These are phyloP conservation scores for Monosporozyma servazzii DNA, from an alignment of 805 yeast genomes.

Conservation along the genomic window DNA sequence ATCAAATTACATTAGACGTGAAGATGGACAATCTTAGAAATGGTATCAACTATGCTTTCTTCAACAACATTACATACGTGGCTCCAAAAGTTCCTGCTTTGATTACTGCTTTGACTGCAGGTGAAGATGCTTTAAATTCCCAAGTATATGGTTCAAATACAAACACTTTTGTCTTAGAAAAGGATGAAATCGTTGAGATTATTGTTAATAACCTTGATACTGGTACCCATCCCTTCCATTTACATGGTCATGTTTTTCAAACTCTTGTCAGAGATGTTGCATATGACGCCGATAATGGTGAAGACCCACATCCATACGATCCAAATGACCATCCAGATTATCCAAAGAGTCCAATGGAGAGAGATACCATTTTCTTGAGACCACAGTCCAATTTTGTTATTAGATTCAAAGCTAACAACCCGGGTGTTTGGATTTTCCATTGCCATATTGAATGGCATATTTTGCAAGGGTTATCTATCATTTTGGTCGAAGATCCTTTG, in stretches of 20 bases:
- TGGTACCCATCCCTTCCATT: slow-evolving; percentile 95
- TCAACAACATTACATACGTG: slow-evolving; percentile 75
- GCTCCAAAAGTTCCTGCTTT: slow-evolving; percentile 82
- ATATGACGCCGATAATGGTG: slow-evolving; percentile 42
- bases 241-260: slow-evolving; percentile 87
- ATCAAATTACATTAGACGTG: slow-evolving; percentile 60
- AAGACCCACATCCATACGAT: slow-evolving; percentile 49
- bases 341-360: slow-evolving; percentile 71
- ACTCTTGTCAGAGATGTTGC: slow-evolving; percentile 61
- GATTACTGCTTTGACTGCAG: slow-evolving; percentile 67
- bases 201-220: slow-evolving; percentile 80
- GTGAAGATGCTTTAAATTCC: slow-evolving; percentile 45
- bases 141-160: slow-evolving; percentile 70
- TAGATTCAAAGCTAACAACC: slow-evolving; percentile 86
- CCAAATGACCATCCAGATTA: slow-evolving; percentile 39
- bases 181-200: slow-evolving; percentile 56
- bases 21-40: slow-evolving; percentile 74
- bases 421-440: slow-evolving; percentile 98
- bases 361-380: slow-evolving; percentile 73
- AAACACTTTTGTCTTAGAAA: slow-evolving; percentile 56
- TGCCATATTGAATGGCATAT: slow-evolving; percentile 99
- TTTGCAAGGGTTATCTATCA: slow-evolving; percentile 82
- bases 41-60: slow-evolving; percentile 94
- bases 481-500: slow-evolving; percentile 75
- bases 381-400: slow-evolving; percentile 81